Conservation (phyloP, 352 stramenopile genomes). For the Globisporangium paroecandrum region DNA sequence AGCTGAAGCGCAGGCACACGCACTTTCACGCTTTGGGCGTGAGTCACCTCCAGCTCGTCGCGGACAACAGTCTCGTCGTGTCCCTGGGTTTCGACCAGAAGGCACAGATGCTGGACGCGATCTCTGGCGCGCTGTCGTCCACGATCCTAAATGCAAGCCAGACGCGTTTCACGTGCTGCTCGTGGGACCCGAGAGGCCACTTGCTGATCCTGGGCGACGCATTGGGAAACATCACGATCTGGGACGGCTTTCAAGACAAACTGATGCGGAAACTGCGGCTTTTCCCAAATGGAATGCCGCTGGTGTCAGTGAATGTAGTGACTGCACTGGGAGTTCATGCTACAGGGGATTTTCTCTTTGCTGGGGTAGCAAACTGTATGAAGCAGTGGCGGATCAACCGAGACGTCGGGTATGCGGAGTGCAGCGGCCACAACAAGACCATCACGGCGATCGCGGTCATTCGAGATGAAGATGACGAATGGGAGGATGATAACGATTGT, state of each 20-base stretch:
- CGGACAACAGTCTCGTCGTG: constrained; percentile 68
- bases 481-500: not conserved
- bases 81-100: constrained; percentile 77
- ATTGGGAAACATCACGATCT: constrained; percentile 50
- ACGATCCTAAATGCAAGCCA: constrained; percentile 50
- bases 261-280: constrained; percentile 39
- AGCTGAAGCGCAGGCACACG: constrained; percentile 54
- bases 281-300: constrained; percentile 10
- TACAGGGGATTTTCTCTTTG: constrained; percentile 44
- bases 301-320: constrained; percentile 19
- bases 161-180: constrained; percentile 51
- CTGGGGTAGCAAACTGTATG: constrained; percentile 31
- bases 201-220: constrained; percentile 55
- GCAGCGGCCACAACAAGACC: constrained; percentile 41
- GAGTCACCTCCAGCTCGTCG: constrained; percentile 46
- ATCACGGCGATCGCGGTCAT: constrained; percentile 48
- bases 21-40: constrained; percentile 70
- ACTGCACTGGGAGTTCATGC: not conserved
- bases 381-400: constrained; percentile 66
- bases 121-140: constrained; percentile 47
- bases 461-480: constrained; percentile 20
- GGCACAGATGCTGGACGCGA: constrained; percentile 64
- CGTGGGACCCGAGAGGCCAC: constrained; percentile 52
- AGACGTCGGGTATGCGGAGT: constrained; percentile 60
- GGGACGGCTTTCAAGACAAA: constrained; percentile 70